A percentile compares a stretch with the other conserved stretches of the same genome.
These are phyloP conservation scores for Kandelia obovata DNA, from an alignment of 345 rosid species.

Conservation along the genomic window DNA sequence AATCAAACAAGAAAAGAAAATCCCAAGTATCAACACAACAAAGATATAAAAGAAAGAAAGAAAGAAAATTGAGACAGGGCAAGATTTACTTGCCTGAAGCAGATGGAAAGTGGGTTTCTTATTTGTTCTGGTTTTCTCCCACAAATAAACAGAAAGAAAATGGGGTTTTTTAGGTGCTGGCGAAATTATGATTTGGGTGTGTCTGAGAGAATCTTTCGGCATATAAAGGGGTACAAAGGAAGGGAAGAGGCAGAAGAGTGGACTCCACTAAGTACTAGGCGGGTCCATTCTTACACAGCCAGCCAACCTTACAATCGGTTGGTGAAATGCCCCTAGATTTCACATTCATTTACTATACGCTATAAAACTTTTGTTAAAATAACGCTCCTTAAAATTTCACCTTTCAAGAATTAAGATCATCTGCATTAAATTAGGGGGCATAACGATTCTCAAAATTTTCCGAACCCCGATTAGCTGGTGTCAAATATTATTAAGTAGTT, in stretches of 20 bases:
- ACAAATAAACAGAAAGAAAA: not conserved
- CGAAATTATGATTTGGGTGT: conserved; percentile 13
- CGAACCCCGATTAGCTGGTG: too few species aligned
- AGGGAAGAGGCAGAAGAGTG: not conserved
- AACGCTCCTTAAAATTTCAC: too few species aligned
- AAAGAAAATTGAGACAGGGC: not conserved
- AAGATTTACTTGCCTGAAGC: not conserved
- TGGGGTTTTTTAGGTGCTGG: not conserved
- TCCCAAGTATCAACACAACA: not conserved
- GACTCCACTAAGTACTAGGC: not conserved
- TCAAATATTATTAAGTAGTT: too few species aligned
- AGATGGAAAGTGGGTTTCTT: not conserved
- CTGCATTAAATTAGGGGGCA: too few species aligned
- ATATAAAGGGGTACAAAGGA: conserved; percentile 22
- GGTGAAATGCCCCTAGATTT: conserved; percentile 14
- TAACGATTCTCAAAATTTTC: too few species aligned
- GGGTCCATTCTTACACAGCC: conserved; percentile 12
- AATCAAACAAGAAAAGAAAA: not conserved
- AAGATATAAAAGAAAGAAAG: not conserved
- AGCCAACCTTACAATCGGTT: conserved; percentile 13
- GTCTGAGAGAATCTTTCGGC: conserved; percentile 21
- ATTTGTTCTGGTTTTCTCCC: not conserved
- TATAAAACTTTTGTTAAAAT: too few species aligned
- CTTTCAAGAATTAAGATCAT: too few species aligned
- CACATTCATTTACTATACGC: conserved; percentile 1